Evolutionary conservation across 108 stramenopile genomes (phyloP).

Genomic region (Stephanodiscus minutulus): DNA sequence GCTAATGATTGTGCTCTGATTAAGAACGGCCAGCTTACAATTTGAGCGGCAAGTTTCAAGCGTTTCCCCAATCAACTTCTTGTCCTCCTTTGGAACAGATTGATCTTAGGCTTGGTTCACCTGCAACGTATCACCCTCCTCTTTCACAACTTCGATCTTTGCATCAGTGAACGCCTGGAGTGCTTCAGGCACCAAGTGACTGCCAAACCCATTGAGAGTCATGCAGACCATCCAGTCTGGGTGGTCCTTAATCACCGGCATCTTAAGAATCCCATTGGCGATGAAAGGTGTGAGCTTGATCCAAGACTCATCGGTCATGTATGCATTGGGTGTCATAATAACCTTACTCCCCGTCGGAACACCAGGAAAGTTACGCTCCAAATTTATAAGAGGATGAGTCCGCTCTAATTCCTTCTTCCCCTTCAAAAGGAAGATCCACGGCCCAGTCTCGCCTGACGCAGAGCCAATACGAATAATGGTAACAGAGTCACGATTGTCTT

Average conservation of each 20-base stretch:
- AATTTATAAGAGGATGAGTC: background rate
- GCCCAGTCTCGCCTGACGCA: background rate
- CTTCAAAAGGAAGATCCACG: slow-evolving; percentile 1
- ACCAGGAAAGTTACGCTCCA: background rate
- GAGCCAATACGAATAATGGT: slow-evolving; percentile 6
- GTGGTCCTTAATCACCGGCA: slow-evolving; percentile 17
- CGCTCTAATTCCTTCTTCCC: background rate
- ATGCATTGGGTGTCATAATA: background rate
- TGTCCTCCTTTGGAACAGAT: slow-evolving; percentile 24
- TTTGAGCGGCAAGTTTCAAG: background rate
- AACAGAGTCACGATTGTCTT: background rate
- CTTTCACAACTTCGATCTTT: slow-evolving; percentile 15
- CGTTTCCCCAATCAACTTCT: background rate
- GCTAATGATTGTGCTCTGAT: background rate
- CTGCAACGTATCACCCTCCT: slow-evolving; percentile 25
- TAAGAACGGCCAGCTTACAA: too few relatives aligned
- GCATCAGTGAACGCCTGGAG: background rate
- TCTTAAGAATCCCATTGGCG: background rate
- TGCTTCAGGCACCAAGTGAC: background rate
- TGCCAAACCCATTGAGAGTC: slow-evolving; percentile 9
- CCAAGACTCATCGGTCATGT: slow-evolving; percentile 26
- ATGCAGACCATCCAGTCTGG: slow-evolving; percentile 9
- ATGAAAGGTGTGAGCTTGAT: background rate
- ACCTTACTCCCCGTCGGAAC: background rate
- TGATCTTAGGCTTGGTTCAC: slow-evolving; percentile 28